phyloP scores from a whole-genome alignment of 208 protist genomes.

The Leishmania major region DNA sequence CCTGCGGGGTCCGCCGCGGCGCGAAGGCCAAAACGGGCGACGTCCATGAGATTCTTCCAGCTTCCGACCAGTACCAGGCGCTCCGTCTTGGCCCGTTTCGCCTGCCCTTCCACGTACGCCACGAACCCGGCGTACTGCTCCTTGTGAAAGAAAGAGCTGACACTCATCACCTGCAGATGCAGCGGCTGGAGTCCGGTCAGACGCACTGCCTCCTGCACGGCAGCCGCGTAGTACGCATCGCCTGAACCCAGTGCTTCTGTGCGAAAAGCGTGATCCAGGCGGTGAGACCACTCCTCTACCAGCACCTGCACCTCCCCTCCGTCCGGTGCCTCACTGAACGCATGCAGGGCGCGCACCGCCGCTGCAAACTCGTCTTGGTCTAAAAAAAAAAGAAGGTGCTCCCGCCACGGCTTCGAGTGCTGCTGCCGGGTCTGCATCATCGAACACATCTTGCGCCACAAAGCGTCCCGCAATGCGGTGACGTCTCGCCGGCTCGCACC shows the following conservation, averaged over 20 bases:
- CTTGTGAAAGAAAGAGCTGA: slow-evolving; percentile 53
- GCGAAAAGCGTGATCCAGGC: slow-evolving; percentile 39
- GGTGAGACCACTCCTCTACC: slow-evolving; percentile 54
- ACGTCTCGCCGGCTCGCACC: background rate
- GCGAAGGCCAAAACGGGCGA: slow-evolving; percentile 42
- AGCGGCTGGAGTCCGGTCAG: slow-evolving; percentile 55
- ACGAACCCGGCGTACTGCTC: slow-evolving; percentile 62
- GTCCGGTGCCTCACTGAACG: slow-evolving; percentile 29
- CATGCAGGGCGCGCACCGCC: slow-evolving; percentile 24
- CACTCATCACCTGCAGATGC: slow-evolving; percentile 47
- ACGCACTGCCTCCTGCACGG: slow-evolving; percentile 44
- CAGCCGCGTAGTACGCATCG: slow-evolving; percentile 57
- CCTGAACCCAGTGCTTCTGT: slow-evolving; percentile 39
- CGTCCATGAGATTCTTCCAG: slow-evolving; percentile 29
- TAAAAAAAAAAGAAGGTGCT: slow-evolving; percentile 60
- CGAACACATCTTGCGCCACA: slow-evolving; percentile 35
- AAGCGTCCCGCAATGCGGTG: background rate
- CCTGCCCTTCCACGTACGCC: slow-evolving; percentile 27
- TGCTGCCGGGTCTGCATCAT: slow-evolving; percentile 26
- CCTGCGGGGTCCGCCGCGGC: background rate
- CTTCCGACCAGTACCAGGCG: slow-evolving; percentile 68
- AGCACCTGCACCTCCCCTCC: slow-evolving; percentile 42
- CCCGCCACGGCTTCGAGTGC: slow-evolving; percentile 15
- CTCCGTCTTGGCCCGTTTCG: slow-evolving; percentile 47
- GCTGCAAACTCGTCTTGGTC: slow-evolving; percentile 35